Percentiles rank a stretch among this genome's conserved stretches.
Conservation (phyloP, 1,284 basidiomycete species). For the Cryptococcus maquisensis region DNA sequence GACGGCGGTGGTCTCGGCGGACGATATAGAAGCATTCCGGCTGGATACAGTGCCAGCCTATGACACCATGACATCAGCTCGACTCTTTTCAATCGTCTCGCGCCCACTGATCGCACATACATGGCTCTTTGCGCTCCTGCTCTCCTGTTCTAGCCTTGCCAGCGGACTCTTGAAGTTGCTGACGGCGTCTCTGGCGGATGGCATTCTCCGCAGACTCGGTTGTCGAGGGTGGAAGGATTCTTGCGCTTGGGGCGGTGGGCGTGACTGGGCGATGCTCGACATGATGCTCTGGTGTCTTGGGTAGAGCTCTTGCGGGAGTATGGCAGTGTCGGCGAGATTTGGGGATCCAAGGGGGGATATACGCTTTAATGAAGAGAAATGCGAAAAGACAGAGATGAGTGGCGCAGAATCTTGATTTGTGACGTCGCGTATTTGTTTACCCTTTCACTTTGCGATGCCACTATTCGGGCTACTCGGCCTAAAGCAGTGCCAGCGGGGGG, state of each 20-base stretch:
- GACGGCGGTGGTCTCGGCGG: not conserved
- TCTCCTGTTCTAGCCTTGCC: slow-evolving; percentile 13
- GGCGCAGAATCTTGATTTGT: no score
- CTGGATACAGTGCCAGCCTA: not conserved
- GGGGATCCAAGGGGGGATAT: no score
- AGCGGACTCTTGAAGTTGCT: slow-evolving; percentile 22
- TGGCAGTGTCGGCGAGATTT: no score
- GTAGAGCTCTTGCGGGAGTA: no score
- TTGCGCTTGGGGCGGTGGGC: not conserved
- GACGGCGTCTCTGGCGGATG: slow-evolving; percentile 15
- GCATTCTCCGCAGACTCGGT: slow-evolving; percentile 4
- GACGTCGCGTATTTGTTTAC: no score
- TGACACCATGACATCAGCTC: not conserved
- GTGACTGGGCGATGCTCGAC: not conserved
- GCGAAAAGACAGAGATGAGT: no score
- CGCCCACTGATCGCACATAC: slow-evolving; percentile 2
- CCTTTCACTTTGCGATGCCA: no score
- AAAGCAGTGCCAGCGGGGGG: no score
- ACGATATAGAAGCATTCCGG: not conserved
- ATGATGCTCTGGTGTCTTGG: not conserved
- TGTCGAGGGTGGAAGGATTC: not conserved
- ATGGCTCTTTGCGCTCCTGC: slow-evolving; percentile 9
- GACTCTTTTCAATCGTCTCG: not conserved
- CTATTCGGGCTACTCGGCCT: no score
- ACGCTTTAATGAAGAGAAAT: no score